Evolutionary conservation across 441 rosid species (phyloP), one percentile per base, ranked within the genome.

Genomic region (Eruca vesicaria): DNA sequence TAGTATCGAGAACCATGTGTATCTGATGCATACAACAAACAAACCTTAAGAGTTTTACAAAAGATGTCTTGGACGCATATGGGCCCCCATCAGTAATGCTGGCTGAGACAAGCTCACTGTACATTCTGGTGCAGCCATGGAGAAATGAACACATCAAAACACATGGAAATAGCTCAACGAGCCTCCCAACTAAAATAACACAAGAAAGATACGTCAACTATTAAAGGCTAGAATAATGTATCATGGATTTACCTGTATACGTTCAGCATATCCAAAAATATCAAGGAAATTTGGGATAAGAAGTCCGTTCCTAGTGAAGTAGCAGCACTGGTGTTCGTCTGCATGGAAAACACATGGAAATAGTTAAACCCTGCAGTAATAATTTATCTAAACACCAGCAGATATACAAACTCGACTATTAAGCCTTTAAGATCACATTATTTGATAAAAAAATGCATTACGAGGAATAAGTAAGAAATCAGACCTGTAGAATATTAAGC

Each of bases 261-360:
- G 71, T 94, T 97, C 74, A 97, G 92, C 99, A 97, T 94, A 85
- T 97, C 99, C 89, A 97, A 74, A 83, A 97, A 97, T 78, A 97
- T 94, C 74, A 88, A 69, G 66, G 99, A 86, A 41, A 97, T 94
- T 82, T 97, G 99, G 12, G 97, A 53, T 69, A 97, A 79, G 84
- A 97, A 94, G 80, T 84, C 89, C 9, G 99, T 94, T 72, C 99
- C 99, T 62, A 97, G 88, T 62, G 99, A 88, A 80, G 77, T 86
- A 76, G 99, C 99, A 72, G 85, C 99, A 84, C 99, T 97, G 45
- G 99, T 97, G 80, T 97, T 97, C 63, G 98, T 97, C 99, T 97
- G 96, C 87, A 86, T 35, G 58, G 58, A 19, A 19, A 52, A 52
- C 26, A 52, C 58, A 52, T 20, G 58, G 21, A 16, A 18, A 50